Base-by-base conservation (phyloP, 1,284 basidiomycete species). In the Jaminaea rosea region DNA sequence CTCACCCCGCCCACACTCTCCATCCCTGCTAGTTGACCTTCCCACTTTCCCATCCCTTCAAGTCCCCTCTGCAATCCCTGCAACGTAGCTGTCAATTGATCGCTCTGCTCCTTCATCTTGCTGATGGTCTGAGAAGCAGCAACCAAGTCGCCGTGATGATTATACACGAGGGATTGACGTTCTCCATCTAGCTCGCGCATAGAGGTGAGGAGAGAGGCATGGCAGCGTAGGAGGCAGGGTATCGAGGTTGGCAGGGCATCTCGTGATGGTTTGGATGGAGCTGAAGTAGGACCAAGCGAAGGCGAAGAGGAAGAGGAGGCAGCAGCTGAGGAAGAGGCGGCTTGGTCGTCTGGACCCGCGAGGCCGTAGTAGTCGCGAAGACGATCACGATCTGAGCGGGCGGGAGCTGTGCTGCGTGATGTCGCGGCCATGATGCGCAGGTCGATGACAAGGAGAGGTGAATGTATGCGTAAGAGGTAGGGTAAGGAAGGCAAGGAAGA, bases 81-180 rank as follows among this genome's bases (percentile, higher is more conserved):
- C 17, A 21, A 26, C 10, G 45, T 23, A 19, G 0, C 4, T 11
- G 15, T 34, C 21, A 10, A 39, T 10, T 17, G 36, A 21, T 6
- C 36, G 23, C 10, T 46, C 5, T 23, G 27, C 32, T 32, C 11
- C 72, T 83, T 39, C 75, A 89, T 88, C 21, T 84, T 83, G 54
- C 83, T 82, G 58, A 93, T 92, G 5, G 90, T 93, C 65, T 90
- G 88, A 59, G 85, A 88, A 1, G 89, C 90, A 1, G 87, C 86
- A 44, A 93, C 90, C 19, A 93, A 82, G 66, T 93, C 89, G 61
- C 91, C 88, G 67, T 93, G 89, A 65, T 93, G 89, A 62, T 93
- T 91, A 72, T 93, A 93, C 3, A 93, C 90, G 32, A 93, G 77
- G 19, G 86, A 86, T 72, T 93, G 90, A 27, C 88, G 80, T 69